Percentiles rank a stretch among this genome's conserved stretches.
These are phyloP conservation scores for Celoporthe dispersa DNA, from an alignment of 2,329 filamentous ascomycete genomes.

Conservation along the genomic window DNA sequence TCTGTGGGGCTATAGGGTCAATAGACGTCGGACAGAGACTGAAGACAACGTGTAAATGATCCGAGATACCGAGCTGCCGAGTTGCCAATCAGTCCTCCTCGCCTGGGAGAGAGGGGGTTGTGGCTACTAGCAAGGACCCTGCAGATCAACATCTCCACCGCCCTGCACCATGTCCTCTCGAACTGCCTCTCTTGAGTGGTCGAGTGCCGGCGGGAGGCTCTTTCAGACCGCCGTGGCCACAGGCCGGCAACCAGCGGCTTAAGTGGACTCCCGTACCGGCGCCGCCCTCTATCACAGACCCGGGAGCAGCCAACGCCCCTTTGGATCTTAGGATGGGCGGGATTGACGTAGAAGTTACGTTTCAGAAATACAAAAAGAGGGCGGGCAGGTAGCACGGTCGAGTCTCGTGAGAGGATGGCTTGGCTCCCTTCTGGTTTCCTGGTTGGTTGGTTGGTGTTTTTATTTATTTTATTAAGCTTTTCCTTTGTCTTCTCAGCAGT, in stretches of 20 bases:
- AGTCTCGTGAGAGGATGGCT: neutral
- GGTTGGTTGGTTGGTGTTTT: too few species aligned
- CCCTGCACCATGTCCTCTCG: neutral
- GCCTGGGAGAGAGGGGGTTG: neutral
- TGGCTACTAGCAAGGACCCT: neutral
- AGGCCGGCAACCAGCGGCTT: conserved; percentile 21
- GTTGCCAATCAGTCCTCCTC: neutral
- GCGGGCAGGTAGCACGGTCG: neutral
- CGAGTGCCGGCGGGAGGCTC: neutral
- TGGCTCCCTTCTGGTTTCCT: neutral
- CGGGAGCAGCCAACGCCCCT: neutral
- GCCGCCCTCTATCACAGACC: conserved; percentile 6
- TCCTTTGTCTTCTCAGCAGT: too few species aligned
- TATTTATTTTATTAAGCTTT: too few species aligned
- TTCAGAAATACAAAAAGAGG: conserved; percentile 2
- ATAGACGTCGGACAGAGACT: conserved; percentile 5
- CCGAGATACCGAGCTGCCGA: conserved; percentile 14
- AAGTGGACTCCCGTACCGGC: conserved; percentile 12
- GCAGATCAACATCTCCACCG: neutral
- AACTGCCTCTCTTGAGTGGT: conserved; percentile 13
- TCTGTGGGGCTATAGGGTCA: conserved; percentile 5
- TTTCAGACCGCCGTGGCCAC: neutral
- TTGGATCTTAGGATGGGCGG: neutral
- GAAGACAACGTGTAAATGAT: conserved; percentile 17
- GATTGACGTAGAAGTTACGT: conserved; percentile 22